These are phyloP conservation scores for Neonectria coccinea DNA, from an alignment of 2,329 filamentous ascomycete genomes.

Conservation along the genomic window DNA sequence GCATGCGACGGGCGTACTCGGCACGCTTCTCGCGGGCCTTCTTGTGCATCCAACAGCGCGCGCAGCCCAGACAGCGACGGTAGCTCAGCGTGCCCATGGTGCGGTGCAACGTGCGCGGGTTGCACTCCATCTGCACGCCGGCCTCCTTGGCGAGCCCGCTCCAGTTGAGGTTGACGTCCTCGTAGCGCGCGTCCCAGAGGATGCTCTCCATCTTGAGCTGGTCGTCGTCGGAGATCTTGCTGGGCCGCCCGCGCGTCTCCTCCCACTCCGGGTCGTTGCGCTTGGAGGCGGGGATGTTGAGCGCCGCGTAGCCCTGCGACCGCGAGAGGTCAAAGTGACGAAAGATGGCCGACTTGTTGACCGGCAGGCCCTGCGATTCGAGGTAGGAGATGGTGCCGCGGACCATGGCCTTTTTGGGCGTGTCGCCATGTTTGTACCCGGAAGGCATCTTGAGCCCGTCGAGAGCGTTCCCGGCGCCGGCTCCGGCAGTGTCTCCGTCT, in stretches of 20 bases:
- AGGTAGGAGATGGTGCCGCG: conserved; percentile 55
- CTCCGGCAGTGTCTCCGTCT: conserved; percentile 10
- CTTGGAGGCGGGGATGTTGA: conserved; percentile 49
- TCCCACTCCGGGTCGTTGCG: conserved; percentile 55
- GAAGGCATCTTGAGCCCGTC: conserved; percentile 40
- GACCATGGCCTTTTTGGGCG: conserved; percentile 54
- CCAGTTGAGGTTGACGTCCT: conserved; percentile 51
- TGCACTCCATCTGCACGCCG: conserved; percentile 49
- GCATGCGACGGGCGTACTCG: conserved; percentile 51
- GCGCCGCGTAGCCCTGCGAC: conserved; percentile 53
- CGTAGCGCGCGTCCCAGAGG: conserved; percentile 52
- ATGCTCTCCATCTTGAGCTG: conserved; percentile 53
- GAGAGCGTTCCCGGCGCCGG: background rate
- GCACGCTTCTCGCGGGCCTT: conserved; percentile 49
- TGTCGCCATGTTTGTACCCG: conserved; percentile 54
- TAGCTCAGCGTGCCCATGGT: conserved; percentile 54
- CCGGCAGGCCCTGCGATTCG: conserved; percentile 52
- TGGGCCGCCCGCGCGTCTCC: conserved; percentile 52
- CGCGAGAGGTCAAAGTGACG: conserved; percentile 54
- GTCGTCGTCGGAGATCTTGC: conserved; percentile 51
- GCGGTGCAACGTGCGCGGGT: conserved; percentile 52
- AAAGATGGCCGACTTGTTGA: conserved; percentile 56
- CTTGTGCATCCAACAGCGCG: conserved; percentile 47
- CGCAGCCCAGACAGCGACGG: conserved; percentile 50
- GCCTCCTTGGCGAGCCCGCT: conserved; percentile 49